Evolutionary conservation across 2,329 filamentous ascomycete genomes (phyloP), one percentile per base, ranked within the genome.

Genomic region (Shiraia sp.): DNA sequence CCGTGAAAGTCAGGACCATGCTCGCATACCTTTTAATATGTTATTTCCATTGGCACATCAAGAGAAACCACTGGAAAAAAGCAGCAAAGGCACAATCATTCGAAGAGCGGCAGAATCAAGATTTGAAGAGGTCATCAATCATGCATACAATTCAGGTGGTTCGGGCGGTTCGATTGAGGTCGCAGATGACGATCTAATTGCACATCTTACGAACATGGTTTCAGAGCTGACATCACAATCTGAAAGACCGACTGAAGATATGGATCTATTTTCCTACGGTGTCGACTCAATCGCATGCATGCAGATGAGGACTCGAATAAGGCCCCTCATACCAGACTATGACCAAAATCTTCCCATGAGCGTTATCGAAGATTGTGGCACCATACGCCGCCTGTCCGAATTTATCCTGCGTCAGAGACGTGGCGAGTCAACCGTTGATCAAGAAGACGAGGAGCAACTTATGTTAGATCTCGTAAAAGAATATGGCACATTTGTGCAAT

Each of bases 81-180:
- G 79, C 45, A 85, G 80, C 48, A 86, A 86, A 60, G 82, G 82
- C 0, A 83, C 80, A 0, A 68, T 82, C 1, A 63, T 86, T 12
- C 70, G 82, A 16, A 67, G 64, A 10, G 70, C 71, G 32, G 79
- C 77, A 0, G 79, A 83, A 42, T 68, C 74, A 30, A 65, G 66
- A 6, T 85, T 79, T 51, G 57, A 63, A 2, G 41, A 66, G 1
- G 45, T 68, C 1, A 83, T 85, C 15, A 66, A 75, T 7, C 34
- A 49, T 1, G 72, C 75, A 0, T 84, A 83, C 28, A 55, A 36
- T 7, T 44, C 48, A 5, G 50, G 54, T 30, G 45, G 61, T n/a
- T 47, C 33, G 32, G 47, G 31, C n/a, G 37, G 48, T 9, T 26
- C 26, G 1, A 23, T 27, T 10, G 34, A 61, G 15, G 45, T 70